These are phyloP conservation scores for Hypoxylon sp. DNA, from an alignment of 2,329 filamentous ascomycete genomes.

Conservation along the genomic window DNA sequence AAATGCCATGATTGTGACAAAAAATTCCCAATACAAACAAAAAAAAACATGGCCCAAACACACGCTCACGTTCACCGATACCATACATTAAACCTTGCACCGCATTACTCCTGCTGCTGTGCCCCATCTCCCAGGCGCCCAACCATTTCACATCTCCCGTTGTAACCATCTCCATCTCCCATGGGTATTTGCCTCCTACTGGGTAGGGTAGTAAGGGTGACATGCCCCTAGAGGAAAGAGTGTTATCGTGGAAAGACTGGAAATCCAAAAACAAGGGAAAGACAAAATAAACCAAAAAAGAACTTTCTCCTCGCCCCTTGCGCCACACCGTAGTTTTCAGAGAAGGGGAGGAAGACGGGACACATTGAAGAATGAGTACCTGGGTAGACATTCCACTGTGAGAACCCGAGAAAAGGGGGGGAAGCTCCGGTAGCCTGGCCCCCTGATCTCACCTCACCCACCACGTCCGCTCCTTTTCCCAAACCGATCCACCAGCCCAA, in stretches of 20 bases:
- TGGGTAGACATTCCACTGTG: constrained; percentile 4
- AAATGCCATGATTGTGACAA: constrained; percentile 24
- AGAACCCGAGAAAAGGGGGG: constrained; percentile 14
- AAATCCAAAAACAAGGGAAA: constrained; percentile 14
- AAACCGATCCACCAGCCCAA: constrained; percentile 3
- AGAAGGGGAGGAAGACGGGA: constrained; percentile 1
- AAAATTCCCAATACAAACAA: constrained; percentile 20
- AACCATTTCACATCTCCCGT: constrained; percentile 3
- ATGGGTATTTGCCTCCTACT: neutral
- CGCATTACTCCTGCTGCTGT: constrained; percentile 18
- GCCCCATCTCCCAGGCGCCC: constrained; percentile 8
- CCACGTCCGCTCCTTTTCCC: constrained; percentile 5
- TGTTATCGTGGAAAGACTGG: neutral
- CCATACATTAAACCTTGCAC: constrained; percentile 34
- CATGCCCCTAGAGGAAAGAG: neutral
- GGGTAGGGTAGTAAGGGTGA: constrained; percentile 4
- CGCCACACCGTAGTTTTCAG: constrained; percentile 27
- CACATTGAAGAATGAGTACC: constrained; percentile 20
- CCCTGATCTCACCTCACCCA: constrained; percentile 7
- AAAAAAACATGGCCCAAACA: constrained; percentile 36
- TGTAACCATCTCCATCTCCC: neutral
- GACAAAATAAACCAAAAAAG: constrained; percentile 27
- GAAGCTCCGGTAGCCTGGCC: constrained; percentile 9
- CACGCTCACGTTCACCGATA: constrained; percentile 29
- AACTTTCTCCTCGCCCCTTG: constrained; percentile 38